Evolutionary conservation across 352 stramenopile genomes (phyloP), one percentile per base, ranked within the genome.

Genomic region (Globisporangium nagaii): DNA sequence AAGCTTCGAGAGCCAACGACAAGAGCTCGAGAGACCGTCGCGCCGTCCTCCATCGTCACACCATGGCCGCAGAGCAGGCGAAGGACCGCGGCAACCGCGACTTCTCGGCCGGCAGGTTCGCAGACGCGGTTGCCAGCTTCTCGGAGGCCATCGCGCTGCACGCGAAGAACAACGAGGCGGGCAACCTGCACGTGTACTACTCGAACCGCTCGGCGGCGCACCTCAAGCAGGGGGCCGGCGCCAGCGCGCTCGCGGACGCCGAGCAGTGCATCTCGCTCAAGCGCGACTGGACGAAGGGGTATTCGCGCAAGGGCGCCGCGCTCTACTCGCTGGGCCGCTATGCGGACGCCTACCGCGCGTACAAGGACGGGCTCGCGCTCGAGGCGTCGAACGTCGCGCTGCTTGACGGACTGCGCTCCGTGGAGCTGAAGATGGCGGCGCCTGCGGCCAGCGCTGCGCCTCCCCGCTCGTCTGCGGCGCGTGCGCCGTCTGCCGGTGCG

Each of bases 121-220:
- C 68, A 8, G 76, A 93, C 36, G 86, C 86, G 27, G 58, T 90
- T 42, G 52, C 74, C 17, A 68, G 59, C 41, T 96, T 96, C 71
- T 81, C 76, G 28, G 84, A 96, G 48, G 86, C 86, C 42, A 72
- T 96, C 32, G 75, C 77, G 32, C 54, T 94, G 48, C 71, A 88
- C 51, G 57, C 37, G 12, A 59, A 59, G 19, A 64, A 66, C 36
- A 61, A 66, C 3, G 47, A 31, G 3, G 61, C 60, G 6, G 53
- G 66, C 48, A 77, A 85, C 30, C 58, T 58, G 19, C 73, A 88
- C 60, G 75, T 93, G 32, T 90, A 86, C 69, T 85, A 80, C 60
- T 89, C 75, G 58, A 96, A 96, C 63, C 86, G 86, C 59, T 94
- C 86, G 50, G 86, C 84, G 19, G 68, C 75, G n/a, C 70, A 93